These are phyloP conservation scores for Naganishia randhawae DNA, from an alignment of 768 basidiomycete genomes.

Conservation along the genomic window DNA sequence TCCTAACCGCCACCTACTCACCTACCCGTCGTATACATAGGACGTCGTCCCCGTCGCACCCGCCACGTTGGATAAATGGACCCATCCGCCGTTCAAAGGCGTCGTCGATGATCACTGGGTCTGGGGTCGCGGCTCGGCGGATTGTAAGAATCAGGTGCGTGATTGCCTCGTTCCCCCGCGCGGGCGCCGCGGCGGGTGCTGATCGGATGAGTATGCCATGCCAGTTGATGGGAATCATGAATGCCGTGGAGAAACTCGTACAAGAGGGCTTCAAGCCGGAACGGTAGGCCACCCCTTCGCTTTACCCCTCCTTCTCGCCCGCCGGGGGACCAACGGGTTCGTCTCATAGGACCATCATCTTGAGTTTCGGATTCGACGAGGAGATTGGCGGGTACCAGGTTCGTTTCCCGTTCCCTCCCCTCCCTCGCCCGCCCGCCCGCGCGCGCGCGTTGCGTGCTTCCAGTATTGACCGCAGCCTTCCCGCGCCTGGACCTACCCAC, in stretches of 20 bases:
- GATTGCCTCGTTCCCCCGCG: background rate
- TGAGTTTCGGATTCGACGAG: constrained; percentile 64
- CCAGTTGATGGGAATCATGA: constrained; percentile 51
- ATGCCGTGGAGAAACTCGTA: constrained; percentile 64
- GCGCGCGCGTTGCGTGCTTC: too few species aligned
- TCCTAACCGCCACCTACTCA: too few species aligned
- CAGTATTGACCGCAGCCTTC: too few species aligned
- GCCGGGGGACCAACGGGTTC: background rate
- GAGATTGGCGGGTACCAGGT: constrained; percentile 54
- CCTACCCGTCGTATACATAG: constrained; percentile 43
- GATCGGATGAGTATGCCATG: background rate
- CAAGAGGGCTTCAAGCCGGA: constrained; percentile 63
- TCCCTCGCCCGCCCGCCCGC: background rate
- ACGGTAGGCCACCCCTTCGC: constrained; percentile 42
- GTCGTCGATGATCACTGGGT: constrained; percentile 56
- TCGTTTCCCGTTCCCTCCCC: too few species aligned
- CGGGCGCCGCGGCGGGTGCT: background rate
- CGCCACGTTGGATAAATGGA: constrained; percentile 60
- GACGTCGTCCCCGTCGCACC: constrained; percentile 69
- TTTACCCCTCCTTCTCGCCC: constrained; percentile 49
- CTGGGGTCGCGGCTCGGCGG: constrained; percentile 71
- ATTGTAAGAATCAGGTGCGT: constrained; percentile 71
- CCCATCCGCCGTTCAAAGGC: constrained; percentile 63
- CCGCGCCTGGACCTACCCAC: too few species aligned
- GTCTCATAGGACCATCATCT: constrained; percentile 39